Evolutionary conservation across 257 asterid species (phyloP).

Genomic region (Nicotiana knightiana): DNA sequence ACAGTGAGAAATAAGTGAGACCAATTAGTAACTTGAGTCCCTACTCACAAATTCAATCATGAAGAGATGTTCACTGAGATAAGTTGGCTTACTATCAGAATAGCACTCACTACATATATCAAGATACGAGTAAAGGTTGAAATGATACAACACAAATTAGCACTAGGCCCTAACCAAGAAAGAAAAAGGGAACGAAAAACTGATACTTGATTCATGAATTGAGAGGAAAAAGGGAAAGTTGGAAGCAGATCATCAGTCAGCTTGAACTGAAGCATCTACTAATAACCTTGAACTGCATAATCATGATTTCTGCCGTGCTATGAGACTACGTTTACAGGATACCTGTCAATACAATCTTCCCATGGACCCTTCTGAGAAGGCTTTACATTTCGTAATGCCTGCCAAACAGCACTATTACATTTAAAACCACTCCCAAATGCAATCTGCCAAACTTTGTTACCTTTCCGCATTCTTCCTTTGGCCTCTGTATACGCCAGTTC

Average conservation of each 20-base stretch:
- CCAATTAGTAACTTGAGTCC: background rate
- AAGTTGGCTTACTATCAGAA: background rate
- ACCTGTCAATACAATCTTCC: constrained; percentile 68
- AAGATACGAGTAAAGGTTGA: background rate
- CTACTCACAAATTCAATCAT: background rate
- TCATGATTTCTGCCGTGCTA: constrained; percentile 17
- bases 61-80: background rate
- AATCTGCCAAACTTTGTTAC: constrained; percentile 73
- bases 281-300: background rate
- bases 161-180: background rate
- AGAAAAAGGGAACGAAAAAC: background rate
- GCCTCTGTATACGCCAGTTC: constrained; percentile 73
- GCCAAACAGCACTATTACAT: constrained; percentile 83
- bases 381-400: constrained; percentile 48
- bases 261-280: background rate
- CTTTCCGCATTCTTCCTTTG: constrained; percentile 58
- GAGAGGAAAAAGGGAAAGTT: background rate
- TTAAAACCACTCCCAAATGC: constrained; percentile 80
- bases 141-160: constrained; percentile 5
- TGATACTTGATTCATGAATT: background rate
- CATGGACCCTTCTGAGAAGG: constrained; percentile 52
- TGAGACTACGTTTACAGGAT: constrained; percentile 47
- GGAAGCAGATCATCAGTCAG: background rate
- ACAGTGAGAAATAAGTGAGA: background rate
- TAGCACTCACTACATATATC: background rate